These are phyloP conservation scores for Ogataea siamensis DNA, from an alignment of 805 yeast species.

Conservation along the genomic window DNA sequence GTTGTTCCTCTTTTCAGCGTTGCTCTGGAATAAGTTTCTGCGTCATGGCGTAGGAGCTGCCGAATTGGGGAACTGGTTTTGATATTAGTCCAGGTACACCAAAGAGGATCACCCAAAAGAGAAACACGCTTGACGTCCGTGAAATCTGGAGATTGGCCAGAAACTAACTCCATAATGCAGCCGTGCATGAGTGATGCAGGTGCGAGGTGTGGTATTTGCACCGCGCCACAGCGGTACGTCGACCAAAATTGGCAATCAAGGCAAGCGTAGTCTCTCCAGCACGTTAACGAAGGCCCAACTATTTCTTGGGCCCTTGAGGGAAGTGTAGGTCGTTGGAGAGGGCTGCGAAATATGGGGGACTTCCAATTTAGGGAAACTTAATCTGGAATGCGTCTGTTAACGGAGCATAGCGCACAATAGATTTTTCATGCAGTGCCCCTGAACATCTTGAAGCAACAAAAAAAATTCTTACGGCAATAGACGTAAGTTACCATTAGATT, in stretches of 20 bases:
- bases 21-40: background rate
- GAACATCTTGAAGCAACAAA: constrained; percentile 5
- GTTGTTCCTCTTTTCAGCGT: too few species aligned
- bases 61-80: background rate
- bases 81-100: background rate
- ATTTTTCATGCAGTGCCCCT: constrained; percentile 6
- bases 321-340: too few species aligned
- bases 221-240: background rate
- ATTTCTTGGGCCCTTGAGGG: background rate
- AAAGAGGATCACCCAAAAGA: background rate
- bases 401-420: background rate
- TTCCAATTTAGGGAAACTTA: background rate
- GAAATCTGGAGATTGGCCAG: constrained; percentile 1
- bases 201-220: background rate
- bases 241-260: background rate
- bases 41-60: background rate
- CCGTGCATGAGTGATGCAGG: background rate
- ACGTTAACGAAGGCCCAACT: too few species aligned
- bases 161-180: background rate
- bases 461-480: constrained; percentile 5
- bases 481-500: constrained; percentile 1
- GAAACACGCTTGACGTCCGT: background rate
- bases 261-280: too few species aligned
- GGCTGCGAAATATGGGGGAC: background rate
- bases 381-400: constrained; percentile 2